Evolutionary conservation across 441 rosid genomes (phyloP).

Genomic region (Manihot esculenta): DNA sequence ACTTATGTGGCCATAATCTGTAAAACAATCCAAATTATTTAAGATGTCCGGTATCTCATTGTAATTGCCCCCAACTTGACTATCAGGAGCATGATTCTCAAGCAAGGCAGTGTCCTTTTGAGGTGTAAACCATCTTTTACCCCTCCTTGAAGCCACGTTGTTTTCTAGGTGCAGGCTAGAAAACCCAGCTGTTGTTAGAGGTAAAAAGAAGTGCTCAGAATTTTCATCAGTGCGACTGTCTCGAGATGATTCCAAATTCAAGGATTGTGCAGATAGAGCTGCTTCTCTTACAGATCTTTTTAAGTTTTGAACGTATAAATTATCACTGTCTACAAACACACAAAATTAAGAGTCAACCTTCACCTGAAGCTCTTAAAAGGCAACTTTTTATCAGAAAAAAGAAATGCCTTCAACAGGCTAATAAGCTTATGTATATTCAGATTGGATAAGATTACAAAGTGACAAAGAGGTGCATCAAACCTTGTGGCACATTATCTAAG

Average conservation of each 20-base stretch:
- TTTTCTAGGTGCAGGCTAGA: conserved; percentile 52
- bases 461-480: conserved; percentile 44
- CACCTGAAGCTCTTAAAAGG: conserved; percentile 15
- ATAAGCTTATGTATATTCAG: conserved; percentile 8
- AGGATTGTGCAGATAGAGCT: conserved; percentile 62
- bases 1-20: conserved; percentile 66
- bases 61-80: conserved; percentile 43
- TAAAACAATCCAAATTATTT: conserved; percentile 64
- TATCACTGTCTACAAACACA: conserved; percentile 61
- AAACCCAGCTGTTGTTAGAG: conserved; percentile 64
- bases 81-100: conserved; percentile 46
- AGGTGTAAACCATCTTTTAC: conserved; percentile 52
- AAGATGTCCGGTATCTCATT: conserved; percentile 58
- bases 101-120: conserved; percentile 45
- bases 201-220: conserved; percentile 88
- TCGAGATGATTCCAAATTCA: conserved; percentile 67
- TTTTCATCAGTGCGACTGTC: conserved; percentile 77
- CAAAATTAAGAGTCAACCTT: conserved; percentile 24
- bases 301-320: conserved; percentile 64
- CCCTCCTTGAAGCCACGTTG: conserved; percentile 45
- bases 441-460: neutral
- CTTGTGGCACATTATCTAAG: conserved; percentile 57
- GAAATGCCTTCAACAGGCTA: neutral
- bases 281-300: conserved; percentile 96
- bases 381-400: conserved; percentile 4